Evolutionary conservation across 345 rosid genomes (phyloP).

Genomic region (Citropsis articulata): DNA sequence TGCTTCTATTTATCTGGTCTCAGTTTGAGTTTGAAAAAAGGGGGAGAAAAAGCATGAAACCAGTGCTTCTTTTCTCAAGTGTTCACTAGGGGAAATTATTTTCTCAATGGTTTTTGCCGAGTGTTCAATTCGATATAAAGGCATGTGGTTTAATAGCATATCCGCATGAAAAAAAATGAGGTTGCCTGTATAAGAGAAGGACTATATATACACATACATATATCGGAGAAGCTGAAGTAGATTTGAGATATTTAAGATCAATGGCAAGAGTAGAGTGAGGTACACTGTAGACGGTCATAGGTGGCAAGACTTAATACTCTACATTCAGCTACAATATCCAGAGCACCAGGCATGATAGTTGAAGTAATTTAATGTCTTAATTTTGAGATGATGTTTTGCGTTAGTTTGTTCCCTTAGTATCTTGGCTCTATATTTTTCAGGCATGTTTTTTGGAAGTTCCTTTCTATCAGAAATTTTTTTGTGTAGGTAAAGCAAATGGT

Average conservation of each 20-base stretch:
- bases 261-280: neutral
- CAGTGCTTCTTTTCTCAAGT: neutral
- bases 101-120: neutral
- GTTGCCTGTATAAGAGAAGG: too few species aligned
- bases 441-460: neutral
- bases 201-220: neutral
- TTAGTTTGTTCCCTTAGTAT: neutral
- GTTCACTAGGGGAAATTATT: neutral
- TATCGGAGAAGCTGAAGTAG: neutral
- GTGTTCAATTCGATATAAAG: too few species aligned
- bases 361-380: neutral
- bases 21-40: neutral
- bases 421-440: constrained; percentile 2
- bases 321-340: neutral
- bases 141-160: too few species aligned
- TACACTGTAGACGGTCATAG: neutral
- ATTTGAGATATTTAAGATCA: neutral
- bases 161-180: too few species aligned
- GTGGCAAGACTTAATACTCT: neutral
- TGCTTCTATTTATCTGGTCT: neutral
- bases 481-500: constrained; percentile 98
- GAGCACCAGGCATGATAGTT: neutral
- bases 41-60: neutral
- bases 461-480: neutral
- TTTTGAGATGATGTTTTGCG: neutral